Percentiles rank a stretch among this genome's conserved stretches.
phyloP scores from a whole-genome alignment of 495 filamentous ascomycete genomes.

The Apiosordaria backusii region DNA sequence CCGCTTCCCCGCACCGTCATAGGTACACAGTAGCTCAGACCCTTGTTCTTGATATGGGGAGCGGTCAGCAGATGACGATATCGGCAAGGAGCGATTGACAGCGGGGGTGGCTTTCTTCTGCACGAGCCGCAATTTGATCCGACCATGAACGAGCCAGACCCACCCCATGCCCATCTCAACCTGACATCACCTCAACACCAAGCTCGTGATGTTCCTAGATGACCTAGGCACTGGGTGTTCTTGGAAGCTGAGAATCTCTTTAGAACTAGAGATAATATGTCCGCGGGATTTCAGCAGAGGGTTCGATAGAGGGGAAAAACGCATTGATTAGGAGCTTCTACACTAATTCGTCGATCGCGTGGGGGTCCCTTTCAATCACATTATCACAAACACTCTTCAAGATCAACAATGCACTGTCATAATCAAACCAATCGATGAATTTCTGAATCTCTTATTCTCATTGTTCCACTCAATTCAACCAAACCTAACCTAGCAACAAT shows the following conservation, averaged over 20 bases:
- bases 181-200: background rate
- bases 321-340: too few relatives aligned
- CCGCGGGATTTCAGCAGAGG: too few relatives aligned
- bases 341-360: too few relatives aligned
- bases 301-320: too few relatives aligned
- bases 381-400: background rate
- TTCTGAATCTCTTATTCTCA: background rate
- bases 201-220: background rate
- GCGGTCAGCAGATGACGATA: constrained; percentile 1
- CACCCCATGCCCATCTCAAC: too few relatives aligned
- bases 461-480: background rate
- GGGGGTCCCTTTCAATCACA: too few relatives aligned
- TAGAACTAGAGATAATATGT: too few relatives aligned
- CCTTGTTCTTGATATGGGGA: background rate
- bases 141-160: background rate
- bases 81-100: background rate
- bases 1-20: background rate
- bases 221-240: too few relatives aligned
- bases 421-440: background rate
- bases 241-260: too few relatives aligned
- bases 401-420: background rate
- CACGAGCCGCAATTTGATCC: background rate
- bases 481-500: background rate
- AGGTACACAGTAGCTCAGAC: background rate
- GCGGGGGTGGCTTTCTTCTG: constrained; percentile 2